A percentile compares a stretch with the other conserved stretches of the same genome.
Evolutionary conservation across 306 rosid genomes (phyloP).

Genomic region (Myrica gale): DNA sequence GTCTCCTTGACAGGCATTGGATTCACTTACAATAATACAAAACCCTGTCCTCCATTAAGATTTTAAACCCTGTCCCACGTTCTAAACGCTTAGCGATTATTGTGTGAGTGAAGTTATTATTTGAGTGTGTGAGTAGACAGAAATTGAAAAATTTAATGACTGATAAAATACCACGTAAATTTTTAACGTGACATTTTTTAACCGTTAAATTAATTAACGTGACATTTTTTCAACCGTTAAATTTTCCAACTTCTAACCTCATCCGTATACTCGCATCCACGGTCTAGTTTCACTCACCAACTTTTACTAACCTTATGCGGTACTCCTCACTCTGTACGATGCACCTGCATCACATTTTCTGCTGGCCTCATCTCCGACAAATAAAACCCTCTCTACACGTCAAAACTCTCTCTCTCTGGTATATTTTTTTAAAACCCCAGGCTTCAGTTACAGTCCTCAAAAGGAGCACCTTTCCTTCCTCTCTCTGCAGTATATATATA

Average conservation of each 20-base stretch:
- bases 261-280: too few relatives aligned
- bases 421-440: background rate
- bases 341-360: constrained; percentile 27
- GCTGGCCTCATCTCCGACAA: constrained; percentile 37
- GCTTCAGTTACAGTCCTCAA: constrained; percentile 31
- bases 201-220: too few relatives aligned
- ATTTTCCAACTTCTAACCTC: too few relatives aligned
- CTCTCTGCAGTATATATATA: constrained; percentile 14
- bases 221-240: too few relatives aligned
- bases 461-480: constrained; percentile 40
- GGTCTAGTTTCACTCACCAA: too few relatives aligned
- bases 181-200: too few relatives aligned
- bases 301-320: too few relatives aligned
- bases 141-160: too few relatives aligned
- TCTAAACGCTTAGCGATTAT: too few relatives aligned
- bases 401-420: background rate
- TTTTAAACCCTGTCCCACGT: background rate
- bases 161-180: too few relatives aligned
- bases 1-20: background rate
- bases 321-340: constrained; percentile 8
- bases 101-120: too few relatives aligned
- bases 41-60: background rate
- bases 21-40: background rate
- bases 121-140: too few relatives aligned
- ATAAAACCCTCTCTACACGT: background rate